phyloP scores from a whole-genome alignment of 345 rosid genomes.

The Eucalyptus melliodora region DNA sequence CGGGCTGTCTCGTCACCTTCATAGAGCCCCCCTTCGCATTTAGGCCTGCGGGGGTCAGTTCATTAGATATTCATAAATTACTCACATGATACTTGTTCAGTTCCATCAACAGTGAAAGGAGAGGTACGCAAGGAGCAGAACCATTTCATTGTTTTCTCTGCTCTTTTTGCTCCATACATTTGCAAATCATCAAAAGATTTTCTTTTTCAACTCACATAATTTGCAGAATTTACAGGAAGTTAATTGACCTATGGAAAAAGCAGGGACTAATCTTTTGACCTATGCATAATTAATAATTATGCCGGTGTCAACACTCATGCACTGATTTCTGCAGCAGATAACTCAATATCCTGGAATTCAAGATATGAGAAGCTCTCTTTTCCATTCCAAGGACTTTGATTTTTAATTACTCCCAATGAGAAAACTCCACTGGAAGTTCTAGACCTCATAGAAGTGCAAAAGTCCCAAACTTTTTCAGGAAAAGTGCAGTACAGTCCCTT shows the following conservation, averaged over 20 bases:
- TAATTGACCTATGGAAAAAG: neutral
- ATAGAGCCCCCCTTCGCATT: conserved; percentile 36
- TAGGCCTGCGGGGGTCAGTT: conserved; percentile 18
- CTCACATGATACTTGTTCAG: neutral
- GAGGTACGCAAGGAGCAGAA: neutral
- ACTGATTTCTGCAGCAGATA: neutral
- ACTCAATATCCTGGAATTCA: neutral
- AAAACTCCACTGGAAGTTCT: neutral
- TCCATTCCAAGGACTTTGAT: neutral
- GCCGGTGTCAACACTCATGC: neutral
- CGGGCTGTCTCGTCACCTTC: conserved; percentile 34
- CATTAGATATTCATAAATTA: neutral
- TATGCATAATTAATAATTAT: neutral
- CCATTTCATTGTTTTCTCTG: neutral
- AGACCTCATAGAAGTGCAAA: neutral
- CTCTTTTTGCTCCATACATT: neutral
- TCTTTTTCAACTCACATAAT: neutral
- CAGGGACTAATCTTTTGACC: neutral
- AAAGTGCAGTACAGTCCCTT: neutral
- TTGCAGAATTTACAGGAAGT: neutral
- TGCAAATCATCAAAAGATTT: neutral
- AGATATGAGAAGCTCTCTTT: neutral
- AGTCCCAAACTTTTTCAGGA: neutral
- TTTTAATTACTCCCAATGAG: neutral
- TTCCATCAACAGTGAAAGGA: neutral